Conservation (phyloP, 768 basidiomycete species). For the Tricholoma matsutake region DNA sequence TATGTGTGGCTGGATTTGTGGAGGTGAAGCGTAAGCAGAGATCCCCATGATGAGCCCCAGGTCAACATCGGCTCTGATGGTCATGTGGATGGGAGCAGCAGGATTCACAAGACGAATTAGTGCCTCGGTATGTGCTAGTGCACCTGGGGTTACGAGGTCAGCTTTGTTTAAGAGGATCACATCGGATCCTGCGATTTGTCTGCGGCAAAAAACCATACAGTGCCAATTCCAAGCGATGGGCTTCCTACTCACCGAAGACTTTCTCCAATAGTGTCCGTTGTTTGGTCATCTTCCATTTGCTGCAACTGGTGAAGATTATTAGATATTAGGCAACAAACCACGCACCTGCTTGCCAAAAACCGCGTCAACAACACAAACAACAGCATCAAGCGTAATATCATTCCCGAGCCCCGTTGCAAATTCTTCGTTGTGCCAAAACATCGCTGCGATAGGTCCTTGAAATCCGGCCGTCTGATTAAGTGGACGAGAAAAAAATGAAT, state of each 20-base stretch:
- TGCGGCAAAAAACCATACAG: slow-evolving; percentile 27
- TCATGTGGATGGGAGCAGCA: slow-evolving; percentile 68
- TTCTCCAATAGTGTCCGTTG: slow-evolving; percentile 63
- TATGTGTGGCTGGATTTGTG: slow-evolving; percentile 17
- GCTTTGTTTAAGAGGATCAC: slow-evolving; percentile 90
- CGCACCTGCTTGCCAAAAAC: slow-evolving; percentile 62
- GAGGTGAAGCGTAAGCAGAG: slow-evolving; percentile 67
- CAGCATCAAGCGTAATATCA: slow-evolving; percentile 80
- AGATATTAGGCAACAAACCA: not conserved
- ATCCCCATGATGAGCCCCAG: slow-evolving; percentile 76
- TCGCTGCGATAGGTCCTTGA: slow-evolving; percentile 78
- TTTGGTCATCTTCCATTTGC: slow-evolving; percentile 86
- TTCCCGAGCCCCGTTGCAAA: slow-evolving; percentile 63
- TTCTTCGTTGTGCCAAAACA: slow-evolving; percentile 89
- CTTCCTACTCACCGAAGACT: slow-evolving; percentile 61
- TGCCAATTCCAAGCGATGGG: not conserved
- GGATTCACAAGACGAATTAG: slow-evolving; percentile 78
- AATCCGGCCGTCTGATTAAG: not conserved
- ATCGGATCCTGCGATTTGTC: slow-evolving; percentile 93
- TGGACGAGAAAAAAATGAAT: not conserved
- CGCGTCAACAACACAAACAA: slow-evolving; percentile 90
- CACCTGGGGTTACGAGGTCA: slow-evolving; percentile 59
- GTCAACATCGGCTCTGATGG: slow-evolving; percentile 70
- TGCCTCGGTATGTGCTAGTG: slow-evolving; percentile 48
- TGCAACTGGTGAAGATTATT: slow-evolving; percentile 24